Percentiles rank a stretch among this genome's conserved stretches.
phyloP scores from a whole-genome alignment of 768 basidiomycete genomes.

The Boletus sp. region DNA sequence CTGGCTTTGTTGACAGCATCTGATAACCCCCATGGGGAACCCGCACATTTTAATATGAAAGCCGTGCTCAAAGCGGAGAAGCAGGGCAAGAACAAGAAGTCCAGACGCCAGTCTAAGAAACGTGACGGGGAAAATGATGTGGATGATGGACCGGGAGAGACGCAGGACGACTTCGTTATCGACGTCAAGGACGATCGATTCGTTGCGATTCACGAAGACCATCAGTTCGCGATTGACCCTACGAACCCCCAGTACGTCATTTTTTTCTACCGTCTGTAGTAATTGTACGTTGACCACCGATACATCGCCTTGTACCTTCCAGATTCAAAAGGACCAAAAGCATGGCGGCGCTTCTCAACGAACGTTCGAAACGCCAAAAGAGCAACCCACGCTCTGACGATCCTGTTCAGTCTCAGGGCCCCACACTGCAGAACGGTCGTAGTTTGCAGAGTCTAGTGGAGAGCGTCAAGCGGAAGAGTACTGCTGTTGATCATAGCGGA shows the following conservation, averaged over 20 bases:
- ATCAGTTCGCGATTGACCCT: conserved; percentile 93
- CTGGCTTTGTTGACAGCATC: conserved; percentile 59
- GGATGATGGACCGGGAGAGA: conserved; percentile 54
- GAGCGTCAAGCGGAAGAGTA: conserved; percentile 81
- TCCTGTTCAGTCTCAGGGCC: not conserved
- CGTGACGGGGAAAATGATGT: conserved; percentile 23
- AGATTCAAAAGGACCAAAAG: conserved; percentile 93
- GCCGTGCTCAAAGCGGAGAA: conserved; percentile 87
- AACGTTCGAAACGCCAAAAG: conserved; percentile 67
- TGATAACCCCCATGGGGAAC: conserved; percentile 50
- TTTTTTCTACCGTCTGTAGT: not conserved
- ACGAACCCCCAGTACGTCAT: conserved; percentile 84
- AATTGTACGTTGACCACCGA: not conserved
- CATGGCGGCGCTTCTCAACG: conserved; percentile 83
- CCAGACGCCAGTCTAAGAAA: conserved; percentile 31
- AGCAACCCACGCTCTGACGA: conserved; percentile 17
- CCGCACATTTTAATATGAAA: conserved; percentile 87
- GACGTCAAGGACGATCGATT: conserved; percentile 88
- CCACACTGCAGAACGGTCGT: conserved; percentile 16
- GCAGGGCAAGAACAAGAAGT: conserved; percentile 40
- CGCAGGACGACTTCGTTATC: conserved; percentile 78
- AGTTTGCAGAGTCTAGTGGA: conserved; percentile 70
- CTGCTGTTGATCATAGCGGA: conserved; percentile 22
- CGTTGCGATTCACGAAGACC: conserved; percentile 81
- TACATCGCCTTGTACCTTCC: not conserved